Conservation (phyloP, 441 rosid species). For the Croton setiger region DNA sequence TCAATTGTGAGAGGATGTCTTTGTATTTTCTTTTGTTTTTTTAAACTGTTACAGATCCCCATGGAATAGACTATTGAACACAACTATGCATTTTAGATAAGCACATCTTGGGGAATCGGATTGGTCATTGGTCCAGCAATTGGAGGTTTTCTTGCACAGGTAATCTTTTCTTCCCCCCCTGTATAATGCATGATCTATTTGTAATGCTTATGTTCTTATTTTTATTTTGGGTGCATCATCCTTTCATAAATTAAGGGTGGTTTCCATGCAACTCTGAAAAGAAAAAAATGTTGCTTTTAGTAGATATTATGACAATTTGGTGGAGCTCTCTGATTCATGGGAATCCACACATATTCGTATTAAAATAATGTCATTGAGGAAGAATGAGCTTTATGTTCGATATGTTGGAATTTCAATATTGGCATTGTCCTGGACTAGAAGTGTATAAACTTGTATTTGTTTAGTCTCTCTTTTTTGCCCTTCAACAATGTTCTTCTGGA, state of each 20-base stretch:
- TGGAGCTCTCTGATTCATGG: neutral
- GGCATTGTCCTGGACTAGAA: neutral
- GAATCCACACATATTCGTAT: neutral
- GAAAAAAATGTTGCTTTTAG: neutral
- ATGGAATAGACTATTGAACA: neutral
- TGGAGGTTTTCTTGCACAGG: constrained; percentile 58
- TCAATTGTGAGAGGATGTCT: constrained; percentile 33
- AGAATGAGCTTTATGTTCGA: neutral
- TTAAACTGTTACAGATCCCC: neutral
- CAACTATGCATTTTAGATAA: constrained; percentile 26
- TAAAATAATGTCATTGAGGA: neutral
- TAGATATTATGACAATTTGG: neutral
- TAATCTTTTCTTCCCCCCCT: constrained; percentile 22
- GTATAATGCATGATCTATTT: neutral
- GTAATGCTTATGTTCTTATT: no score
- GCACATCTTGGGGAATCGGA: constrained; percentile 54
- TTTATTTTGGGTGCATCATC: no score
- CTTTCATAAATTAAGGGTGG: neutral
- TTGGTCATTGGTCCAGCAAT: constrained; percentile 52
- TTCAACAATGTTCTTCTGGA: neutral
- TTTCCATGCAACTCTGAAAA: neutral
- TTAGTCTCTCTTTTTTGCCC: neutral
- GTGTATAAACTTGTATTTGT: neutral
- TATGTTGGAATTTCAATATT: no score
- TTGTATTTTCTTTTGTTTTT: neutral